Conservation (phyloP, 208 protist species). For the Leishmania aethiopica region DNA sequence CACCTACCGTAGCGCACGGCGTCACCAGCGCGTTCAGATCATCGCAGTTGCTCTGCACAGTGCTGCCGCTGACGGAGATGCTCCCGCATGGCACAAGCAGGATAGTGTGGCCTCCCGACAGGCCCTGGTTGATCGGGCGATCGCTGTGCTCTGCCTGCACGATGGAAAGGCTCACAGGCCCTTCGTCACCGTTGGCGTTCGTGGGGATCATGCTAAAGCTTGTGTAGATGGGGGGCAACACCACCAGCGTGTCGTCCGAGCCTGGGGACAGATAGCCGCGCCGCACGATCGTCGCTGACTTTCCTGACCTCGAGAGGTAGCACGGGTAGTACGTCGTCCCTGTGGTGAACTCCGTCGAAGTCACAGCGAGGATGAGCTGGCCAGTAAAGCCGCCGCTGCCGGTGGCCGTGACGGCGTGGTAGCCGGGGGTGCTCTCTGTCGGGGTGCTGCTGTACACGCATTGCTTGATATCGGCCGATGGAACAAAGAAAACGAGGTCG, state of each 20-base stretch:
- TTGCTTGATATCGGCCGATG: background rate
- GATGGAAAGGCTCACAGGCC: conserved; percentile 56
- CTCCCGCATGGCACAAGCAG: conserved; percentile 67
- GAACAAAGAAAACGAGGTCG: conserved; percentile 74
- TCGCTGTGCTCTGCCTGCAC: conserved; percentile 29
- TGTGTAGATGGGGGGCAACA: conserved; percentile 81
- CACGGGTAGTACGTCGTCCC: conserved; percentile 69
- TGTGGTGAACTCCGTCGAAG: conserved; percentile 51
- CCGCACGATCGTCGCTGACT: conserved; percentile 42
- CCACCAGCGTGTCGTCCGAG: conserved; percentile 33
- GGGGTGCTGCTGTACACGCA: conserved; percentile 29
- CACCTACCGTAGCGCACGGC: conserved; percentile 41
- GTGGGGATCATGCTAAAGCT: conserved; percentile 46
- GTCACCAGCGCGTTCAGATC: conserved; percentile 46
- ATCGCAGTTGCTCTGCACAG: conserved; percentile 37
- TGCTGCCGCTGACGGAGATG: conserved; percentile 12
- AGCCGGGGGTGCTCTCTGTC: conserved; percentile 20
- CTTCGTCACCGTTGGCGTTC: conserved; percentile 50
- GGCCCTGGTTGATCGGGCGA: conserved; percentile 61
- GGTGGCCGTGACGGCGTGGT: conserved; percentile 46
- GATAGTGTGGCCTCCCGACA: conserved; percentile 57
- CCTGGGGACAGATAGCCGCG: conserved; percentile 20
- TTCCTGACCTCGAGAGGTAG: conserved; percentile 51
- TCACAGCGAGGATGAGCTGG: conserved; percentile 31
- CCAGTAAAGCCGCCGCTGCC: conserved; percentile 50